A percentile compares a stretch with the other conserved stretches of the same genome.
Conservation (phyloP, 202 grass and related monocot genomes). For the Eragrostis tef region DNA sequence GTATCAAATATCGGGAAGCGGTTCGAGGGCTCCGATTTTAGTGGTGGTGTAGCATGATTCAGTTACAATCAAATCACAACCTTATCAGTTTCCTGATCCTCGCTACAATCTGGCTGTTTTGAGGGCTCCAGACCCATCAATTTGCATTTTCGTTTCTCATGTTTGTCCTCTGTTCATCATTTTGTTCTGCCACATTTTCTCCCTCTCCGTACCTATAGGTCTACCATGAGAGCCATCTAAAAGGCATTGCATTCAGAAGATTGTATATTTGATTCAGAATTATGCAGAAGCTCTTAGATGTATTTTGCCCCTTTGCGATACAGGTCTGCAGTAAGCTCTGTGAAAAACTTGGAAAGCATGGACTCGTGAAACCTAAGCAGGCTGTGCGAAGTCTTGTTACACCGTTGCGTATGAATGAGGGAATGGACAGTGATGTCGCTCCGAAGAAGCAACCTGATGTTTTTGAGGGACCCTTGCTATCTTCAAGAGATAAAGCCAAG, state of each 20-base stretch:
- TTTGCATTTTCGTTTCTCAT: not conserved
- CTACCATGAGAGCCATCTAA: not conserved
- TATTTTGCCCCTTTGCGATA: slow-evolving; percentile 18
- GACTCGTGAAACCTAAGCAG: slow-evolving; percentile 76
- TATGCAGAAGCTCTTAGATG: slow-evolving; percentile 1
- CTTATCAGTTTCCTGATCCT: not conserved
- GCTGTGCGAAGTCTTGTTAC: slow-evolving; percentile 76
- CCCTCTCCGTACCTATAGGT: not conserved
- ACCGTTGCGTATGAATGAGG: slow-evolving; percentile 84
- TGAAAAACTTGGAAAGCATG: slow-evolving; percentile 84
- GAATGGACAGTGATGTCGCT: slow-evolving; percentile 71
- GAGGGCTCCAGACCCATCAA: not conserved
- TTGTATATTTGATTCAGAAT: not conserved
- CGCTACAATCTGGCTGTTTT: not conserved
- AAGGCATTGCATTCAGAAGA: not conserved
- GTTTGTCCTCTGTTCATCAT: not conserved
- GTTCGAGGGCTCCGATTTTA: not conserved
- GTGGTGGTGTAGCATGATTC: not conserved
- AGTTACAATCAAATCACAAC: not conserved
- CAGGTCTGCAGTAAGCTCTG: slow-evolving; percentile 86
- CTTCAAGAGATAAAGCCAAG: slow-evolving; percentile 81
- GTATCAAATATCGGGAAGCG: not conserved
- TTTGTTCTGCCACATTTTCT: not conserved
- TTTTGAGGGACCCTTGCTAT: slow-evolving; percentile 77
- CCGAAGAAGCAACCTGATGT: slow-evolving; percentile 75